phyloP scores from a whole-genome alignment of 2,329 filamentous ascomycete species.

The Iodosphaeria phyllophila region DNA sequence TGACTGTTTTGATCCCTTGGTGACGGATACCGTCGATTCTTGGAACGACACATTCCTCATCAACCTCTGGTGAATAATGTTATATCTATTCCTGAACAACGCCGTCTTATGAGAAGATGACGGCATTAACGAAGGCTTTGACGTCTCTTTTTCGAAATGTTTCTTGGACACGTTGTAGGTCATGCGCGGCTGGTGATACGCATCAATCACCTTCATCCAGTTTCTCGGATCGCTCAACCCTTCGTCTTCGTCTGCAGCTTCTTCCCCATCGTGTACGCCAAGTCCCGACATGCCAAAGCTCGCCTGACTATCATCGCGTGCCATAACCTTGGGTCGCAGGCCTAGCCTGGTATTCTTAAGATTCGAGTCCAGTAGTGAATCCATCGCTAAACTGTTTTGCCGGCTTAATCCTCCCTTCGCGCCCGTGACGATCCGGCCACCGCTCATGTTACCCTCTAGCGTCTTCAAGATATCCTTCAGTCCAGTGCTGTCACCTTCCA shows the following conservation, averaged over 20 bases:
- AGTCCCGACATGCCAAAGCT: constrained; percentile 44
- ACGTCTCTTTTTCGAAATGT: constrained; percentile 62
- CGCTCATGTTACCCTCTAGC: constrained; percentile 73
- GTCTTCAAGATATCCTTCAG: constrained; percentile 70
- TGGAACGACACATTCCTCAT: constrained; percentile 90
- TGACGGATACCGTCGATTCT: constrained; percentile 51
- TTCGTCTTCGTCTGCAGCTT: constrained; percentile 44
- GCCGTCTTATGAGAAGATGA: constrained; percentile 64
- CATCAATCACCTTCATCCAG: constrained; percentile 70
- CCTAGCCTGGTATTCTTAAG: constrained; percentile 36
- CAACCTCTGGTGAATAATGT: constrained; percentile 80
- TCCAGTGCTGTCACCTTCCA: constrained; percentile 61
- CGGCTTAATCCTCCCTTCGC: constrained; percentile 39
- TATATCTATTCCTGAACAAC: constrained; percentile 77
- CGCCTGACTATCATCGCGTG: constrained; percentile 41
- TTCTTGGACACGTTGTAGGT: constrained; percentile 67
- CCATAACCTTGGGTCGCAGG: constrained; percentile 24
- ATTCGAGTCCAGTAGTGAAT: constrained; percentile 30
- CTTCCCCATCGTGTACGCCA: constrained; percentile 31
- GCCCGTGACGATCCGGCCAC: constrained; percentile 47
- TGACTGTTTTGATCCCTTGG: constrained; percentile 31
- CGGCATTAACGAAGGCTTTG: constrained; percentile 55
- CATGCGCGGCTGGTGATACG: constrained; percentile 70
- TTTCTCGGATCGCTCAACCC: constrained; percentile 48
- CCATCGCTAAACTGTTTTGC: constrained; percentile 46